Conservation (phyloP, 2,329 filamentous ascomycete species). For the Claviceps fusiformis region DNA sequence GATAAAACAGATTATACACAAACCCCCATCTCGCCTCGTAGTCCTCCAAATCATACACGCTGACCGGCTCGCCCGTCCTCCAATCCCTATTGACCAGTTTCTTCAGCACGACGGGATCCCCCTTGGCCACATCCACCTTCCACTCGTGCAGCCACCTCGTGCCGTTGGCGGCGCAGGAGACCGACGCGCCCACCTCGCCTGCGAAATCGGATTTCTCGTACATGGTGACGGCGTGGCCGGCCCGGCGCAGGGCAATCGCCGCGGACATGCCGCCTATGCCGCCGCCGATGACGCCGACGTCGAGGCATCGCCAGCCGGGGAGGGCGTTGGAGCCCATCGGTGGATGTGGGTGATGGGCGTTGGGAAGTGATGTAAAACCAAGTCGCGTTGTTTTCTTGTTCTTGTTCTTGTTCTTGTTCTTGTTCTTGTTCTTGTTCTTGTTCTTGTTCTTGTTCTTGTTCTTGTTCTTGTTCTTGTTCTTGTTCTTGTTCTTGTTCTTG, state of each 20-base stretch:
- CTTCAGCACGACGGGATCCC: slow-evolving; percentile 50
- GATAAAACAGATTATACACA: slow-evolving; percentile 56
- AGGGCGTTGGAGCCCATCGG: slow-evolving; percentile 14
- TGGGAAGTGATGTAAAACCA: background rate
- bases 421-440: no score
- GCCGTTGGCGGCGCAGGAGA: slow-evolving; percentile 57
- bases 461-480: no score
- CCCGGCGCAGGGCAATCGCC: slow-evolving; percentile 31
- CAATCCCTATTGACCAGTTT: slow-evolving; percentile 58
- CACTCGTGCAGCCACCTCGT: slow-evolving; percentile 58
- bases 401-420: no score
- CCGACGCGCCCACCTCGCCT: slow-evolving; percentile 53
- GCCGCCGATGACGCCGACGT: slow-evolving; percentile 30
- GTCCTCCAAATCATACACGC: slow-evolving; percentile 48
- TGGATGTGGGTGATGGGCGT: no score
- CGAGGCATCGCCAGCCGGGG: slow-evolving; percentile 30
- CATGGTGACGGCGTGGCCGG: slow-evolving; percentile 39
- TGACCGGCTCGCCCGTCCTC: slow-evolving; percentile 53
- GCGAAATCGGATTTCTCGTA: slow-evolving; percentile 55
- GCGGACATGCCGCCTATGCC: slow-evolving; percentile 35
- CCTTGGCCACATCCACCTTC: slow-evolving; percentile 49
- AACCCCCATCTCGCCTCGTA: slow-evolving; percentile 54
- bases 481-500: no score
- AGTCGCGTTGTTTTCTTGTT: no score
- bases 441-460: no score